Percentiles rank a stretch among this genome's conserved stretches.
Evolutionary conservation across 305 asterid species (phyloP).

Genomic region (Solanum chacoense): DNA sequence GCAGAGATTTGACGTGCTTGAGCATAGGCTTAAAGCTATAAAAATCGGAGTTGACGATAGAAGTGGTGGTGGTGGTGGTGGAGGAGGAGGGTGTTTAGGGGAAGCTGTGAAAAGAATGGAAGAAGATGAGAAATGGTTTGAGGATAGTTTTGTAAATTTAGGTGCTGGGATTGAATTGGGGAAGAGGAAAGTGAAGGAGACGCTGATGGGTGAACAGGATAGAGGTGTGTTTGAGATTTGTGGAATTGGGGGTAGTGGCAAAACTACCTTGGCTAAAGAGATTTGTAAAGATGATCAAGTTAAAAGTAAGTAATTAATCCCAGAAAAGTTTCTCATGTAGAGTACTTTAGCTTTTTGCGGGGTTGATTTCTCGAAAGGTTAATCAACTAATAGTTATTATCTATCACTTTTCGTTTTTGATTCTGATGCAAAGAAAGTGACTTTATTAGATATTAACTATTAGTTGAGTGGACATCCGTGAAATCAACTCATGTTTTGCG

Average conservation of each 20-base stretch:
- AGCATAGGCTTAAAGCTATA: constrained; percentile 64
- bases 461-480: neutral
- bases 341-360: neutral
- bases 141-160: constrained; percentile 43
- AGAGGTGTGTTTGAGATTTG: constrained; percentile 48
- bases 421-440: neutral
- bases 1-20: constrained; percentile 58
- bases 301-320: constrained; percentile 29
- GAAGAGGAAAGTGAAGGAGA: constrained; percentile 60
- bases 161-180: constrained; percentile 71
- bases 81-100: constrained; percentile 40
- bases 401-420: neutral
- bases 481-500: neutral
- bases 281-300: constrained; percentile 60
- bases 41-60: constrained; percentile 52
- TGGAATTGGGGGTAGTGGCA: constrained; percentile 92
- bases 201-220: constrained; percentile 35
- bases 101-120: constrained; percentile 70
- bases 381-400: neutral
- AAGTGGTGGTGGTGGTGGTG: neutral
- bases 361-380: neutral
- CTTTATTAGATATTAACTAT: neutral
- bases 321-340: neutral
- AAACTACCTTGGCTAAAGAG: constrained; percentile 88
- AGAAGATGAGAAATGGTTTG: constrained; percentile 58